Evolutionary conservation across 2,329 filamentous ascomycete genomes (phyloP).

Genomic region (Kalaharituber pfeilii): DNA sequence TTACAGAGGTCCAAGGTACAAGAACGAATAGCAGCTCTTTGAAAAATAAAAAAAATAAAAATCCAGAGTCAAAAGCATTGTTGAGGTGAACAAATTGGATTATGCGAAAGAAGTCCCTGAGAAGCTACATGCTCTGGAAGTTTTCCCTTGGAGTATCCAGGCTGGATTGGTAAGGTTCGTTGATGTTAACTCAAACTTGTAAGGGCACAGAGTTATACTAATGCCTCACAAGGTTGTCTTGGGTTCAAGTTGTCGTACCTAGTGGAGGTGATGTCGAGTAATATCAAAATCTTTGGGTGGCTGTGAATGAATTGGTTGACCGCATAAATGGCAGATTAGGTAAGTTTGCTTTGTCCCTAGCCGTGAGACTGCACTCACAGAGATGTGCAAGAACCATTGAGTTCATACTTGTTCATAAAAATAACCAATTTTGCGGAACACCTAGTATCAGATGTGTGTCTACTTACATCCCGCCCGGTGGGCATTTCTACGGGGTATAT

Average conservation of each 20-base stretch:
- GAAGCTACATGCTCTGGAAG: constrained; percentile 88
- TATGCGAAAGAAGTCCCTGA: constrained; percentile 99
- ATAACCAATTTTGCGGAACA: constrained; percentile 89
- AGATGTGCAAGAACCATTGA: constrained; percentile 55
- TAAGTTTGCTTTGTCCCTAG: constrained; percentile 23
- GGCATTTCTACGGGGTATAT: constrained; percentile 99
- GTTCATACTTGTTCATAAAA: constrained; percentile 96
- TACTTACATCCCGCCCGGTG: constrained; percentile 38
- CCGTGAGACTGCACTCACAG: neutral
- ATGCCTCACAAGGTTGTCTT: constrained; percentile 39
- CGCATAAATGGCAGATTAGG: constrained; percentile 92
- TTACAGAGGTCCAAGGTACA: constrained; percentile 72
- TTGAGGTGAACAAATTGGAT: constrained; percentile 88
- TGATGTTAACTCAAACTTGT: neutral
- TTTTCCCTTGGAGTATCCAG: constrained; percentile 88
- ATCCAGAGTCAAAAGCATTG: constrained; percentile 86
- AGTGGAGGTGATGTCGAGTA: constrained; percentile 92
- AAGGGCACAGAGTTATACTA: neutral
- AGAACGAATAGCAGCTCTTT: constrained; percentile 66
- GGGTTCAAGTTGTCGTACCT: constrained; percentile 82
- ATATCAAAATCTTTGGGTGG: constrained; percentile 86
- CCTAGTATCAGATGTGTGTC: constrained; percentile 33
- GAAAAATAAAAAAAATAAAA: constrained; percentile 90
- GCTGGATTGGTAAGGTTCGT: constrained; percentile 85
- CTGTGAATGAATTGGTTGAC: constrained; percentile 91